Conservation (phyloP, 352 stramenopile species). For the Aphanomyces cochlioides region DNA sequence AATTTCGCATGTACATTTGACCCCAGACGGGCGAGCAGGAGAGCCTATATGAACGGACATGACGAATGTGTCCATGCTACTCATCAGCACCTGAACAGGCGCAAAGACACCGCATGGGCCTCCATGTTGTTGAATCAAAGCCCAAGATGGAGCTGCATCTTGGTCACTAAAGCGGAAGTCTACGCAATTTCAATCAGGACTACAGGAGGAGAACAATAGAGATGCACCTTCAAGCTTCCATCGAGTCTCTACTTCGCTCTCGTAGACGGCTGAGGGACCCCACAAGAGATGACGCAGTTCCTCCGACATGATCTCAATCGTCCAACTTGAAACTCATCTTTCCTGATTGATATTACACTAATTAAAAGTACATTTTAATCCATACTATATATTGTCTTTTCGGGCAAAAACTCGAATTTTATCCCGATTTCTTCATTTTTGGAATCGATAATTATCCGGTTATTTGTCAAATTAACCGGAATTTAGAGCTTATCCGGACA, state of each 20-base stretch:
- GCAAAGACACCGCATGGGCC: constrained; percentile 81
- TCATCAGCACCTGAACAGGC: constrained; percentile 64
- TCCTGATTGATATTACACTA: too few species aligned
- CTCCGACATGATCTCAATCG: constrained; percentile 15
- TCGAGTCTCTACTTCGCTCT: constrained; percentile 23
- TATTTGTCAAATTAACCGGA: too few species aligned
- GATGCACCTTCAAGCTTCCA: constrained; percentile 21
- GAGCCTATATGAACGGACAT: constrained; percentile 21
- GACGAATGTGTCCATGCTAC: constrained; percentile 46
- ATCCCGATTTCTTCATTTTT: too few species aligned
- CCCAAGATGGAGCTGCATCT: constrained; percentile 28
- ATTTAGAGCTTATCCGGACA: too few species aligned
- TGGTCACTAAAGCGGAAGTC: constrained; percentile 22
- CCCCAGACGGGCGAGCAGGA: neutral
- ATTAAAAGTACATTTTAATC: too few species aligned
- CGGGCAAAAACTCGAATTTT: too few species aligned
- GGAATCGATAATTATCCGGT: too few species aligned
- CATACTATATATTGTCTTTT: too few species aligned
- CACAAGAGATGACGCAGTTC: constrained; percentile 25
- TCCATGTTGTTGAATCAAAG: constrained; percentile 66
- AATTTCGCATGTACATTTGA: neutral
- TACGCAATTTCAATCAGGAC: neutral
- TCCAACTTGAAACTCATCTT: neutral
- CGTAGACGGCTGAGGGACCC: constrained; percentile 22
- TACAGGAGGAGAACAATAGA: neutral